These are phyloP conservation scores for Periconia sp. DNA, from an alignment of 2,329 filamentous ascomycete genomes.

Conservation along the genomic window DNA sequence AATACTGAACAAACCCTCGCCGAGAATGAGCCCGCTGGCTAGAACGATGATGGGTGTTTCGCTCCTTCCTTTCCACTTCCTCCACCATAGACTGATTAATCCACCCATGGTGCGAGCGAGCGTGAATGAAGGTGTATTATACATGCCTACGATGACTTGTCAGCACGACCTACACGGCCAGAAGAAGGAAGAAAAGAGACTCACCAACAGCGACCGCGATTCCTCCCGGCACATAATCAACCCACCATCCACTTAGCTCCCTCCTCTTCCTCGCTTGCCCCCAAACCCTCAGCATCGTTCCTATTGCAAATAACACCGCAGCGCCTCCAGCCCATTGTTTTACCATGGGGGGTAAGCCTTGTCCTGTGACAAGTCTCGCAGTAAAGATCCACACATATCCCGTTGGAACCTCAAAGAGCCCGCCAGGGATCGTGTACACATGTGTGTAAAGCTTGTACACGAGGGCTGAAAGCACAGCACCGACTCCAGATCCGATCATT, in stretches of 20 bases:
- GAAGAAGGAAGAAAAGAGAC: slow-evolving; percentile 28
- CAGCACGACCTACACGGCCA: neutral
- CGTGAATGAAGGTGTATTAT: slow-evolving; percentile 96
- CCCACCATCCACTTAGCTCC: slow-evolving; percentile 62
- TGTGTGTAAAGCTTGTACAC: slow-evolving; percentile 90
- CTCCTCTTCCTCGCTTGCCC: slow-evolving; percentile 35
- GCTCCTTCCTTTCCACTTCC: slow-evolving; percentile 55
- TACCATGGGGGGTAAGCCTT: slow-evolving; percentile 84
- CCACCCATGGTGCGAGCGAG: slow-evolving; percentile 86
- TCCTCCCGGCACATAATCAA: slow-evolving; percentile 81
- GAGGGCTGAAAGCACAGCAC: slow-evolving; percentile 82
- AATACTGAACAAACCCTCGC: slow-evolving; percentile 91
- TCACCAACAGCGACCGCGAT: slow-evolving; percentile 92
- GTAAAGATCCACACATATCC: slow-evolving; percentile 99
- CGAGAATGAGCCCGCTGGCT: slow-evolving; percentile 86
- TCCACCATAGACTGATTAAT: slow-evolving; percentile 79
- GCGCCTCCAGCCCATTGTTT: slow-evolving; percentile 78
- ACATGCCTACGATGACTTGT: slow-evolving; percentile 72
- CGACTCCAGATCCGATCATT: slow-evolving; percentile 84
- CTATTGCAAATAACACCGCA: slow-evolving; percentile 73
- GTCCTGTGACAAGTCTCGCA: slow-evolving; percentile 86
- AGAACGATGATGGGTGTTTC: slow-evolving; percentile 88
- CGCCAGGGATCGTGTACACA: slow-evolving; percentile 87
- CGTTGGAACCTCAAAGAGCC: slow-evolving; percentile 91
- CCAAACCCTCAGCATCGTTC: slow-evolving; percentile 70